Base-by-base conservation (phyloP, 495 filamentous ascomycete species). In the Rhypophila decipiens region DNA sequence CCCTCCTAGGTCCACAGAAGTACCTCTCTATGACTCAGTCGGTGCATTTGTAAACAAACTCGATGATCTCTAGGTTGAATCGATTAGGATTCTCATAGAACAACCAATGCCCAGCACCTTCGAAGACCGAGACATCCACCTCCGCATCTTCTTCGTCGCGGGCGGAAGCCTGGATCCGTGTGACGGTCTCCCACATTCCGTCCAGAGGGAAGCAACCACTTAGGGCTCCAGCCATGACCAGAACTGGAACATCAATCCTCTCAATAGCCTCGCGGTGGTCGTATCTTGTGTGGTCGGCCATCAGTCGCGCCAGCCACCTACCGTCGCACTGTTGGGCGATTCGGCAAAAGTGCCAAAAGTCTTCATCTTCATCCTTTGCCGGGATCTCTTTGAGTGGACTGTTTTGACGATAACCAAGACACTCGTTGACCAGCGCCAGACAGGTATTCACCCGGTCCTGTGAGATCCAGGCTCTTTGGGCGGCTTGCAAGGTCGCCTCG, bases 241-340 rank as follows among this genome's bases (percentile, higher is more conserved):
- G 20, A 7, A 47, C 50, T 40, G 62, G 59, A 35, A 59, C 59
- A 21, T 10, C 45, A 11, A 65, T 63, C 18, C 46, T 42, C 40
- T 59, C 60, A 12, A 70, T 58, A n/a, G 64, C 67, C 45, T 72
- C 69, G 9, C 72, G 58, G 55, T 72, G 70, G 39, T 75, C 72
- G 29, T 71, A 68, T 15, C 61, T 10, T 17, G 72, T 75, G 45
- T 75, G 72, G 48, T 75, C 70, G 1, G 67, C 67, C 40, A 75
- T 57, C 45, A 75, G 22, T 43, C 51, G 57, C 1, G 67, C 70
- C 18, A 70, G 49, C 70, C 70, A 75, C n/a, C 38, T 52, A 5
- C 52, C 50, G 22, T 73, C 62, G 39, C 72, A 69, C 24, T 46
- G 50, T 33, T 45, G 46, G 5, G 65, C 68, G 13, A 70, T 66